Evolutionary conservation across 2,329 filamentous ascomycete genomes (phyloP).

Genomic region (Sarocladiaceae sp.): DNA sequence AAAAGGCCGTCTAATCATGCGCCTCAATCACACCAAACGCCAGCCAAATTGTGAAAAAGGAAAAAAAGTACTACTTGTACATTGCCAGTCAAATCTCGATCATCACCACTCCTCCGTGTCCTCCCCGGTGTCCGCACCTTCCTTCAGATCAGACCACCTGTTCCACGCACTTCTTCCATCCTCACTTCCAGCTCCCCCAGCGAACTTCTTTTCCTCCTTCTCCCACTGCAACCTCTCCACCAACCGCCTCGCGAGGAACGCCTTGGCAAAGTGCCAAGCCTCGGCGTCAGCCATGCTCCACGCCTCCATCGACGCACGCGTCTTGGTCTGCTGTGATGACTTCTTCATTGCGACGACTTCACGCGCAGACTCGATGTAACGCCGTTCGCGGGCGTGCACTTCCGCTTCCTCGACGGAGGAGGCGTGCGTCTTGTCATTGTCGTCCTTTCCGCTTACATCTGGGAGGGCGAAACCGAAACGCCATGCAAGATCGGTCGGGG

Average conservation of each 20-base stretch:
- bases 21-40: too few species aligned
- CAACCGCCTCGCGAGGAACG: constrained; percentile 58
- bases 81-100: neutral
- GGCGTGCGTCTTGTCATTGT: constrained; percentile 44
- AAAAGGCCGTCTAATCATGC: too few species aligned
- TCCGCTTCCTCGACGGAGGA: constrained; percentile 14
- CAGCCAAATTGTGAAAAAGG: neutral
- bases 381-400: constrained; percentile 38
- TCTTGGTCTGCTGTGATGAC: constrained; percentile 35
- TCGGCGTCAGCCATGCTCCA: constrained; percentile 72
- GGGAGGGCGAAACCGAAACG: constrained; percentile 83
- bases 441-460: constrained; percentile 27
- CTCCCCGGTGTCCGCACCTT: neutral
- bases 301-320: constrained; percentile 55
- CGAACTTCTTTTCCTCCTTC: constrained; percentile 62
- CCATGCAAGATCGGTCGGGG: constrained; percentile 78
- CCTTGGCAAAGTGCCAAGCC: constrained; percentile 70
- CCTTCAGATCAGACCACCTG: constrained; percentile 30
- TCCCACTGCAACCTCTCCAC: constrained; percentile 67
- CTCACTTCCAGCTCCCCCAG: constrained; percentile 55
- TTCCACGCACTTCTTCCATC: constrained; percentile 32
- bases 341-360: constrained; percentile 47
- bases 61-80: neutral
- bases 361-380: constrained; percentile 43
- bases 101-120: neutral